These are phyloP conservation scores for Pichia sorboxylosa DNA, from an alignment of 1,139 yeast genomes.

Conservation along the genomic window DNA sequence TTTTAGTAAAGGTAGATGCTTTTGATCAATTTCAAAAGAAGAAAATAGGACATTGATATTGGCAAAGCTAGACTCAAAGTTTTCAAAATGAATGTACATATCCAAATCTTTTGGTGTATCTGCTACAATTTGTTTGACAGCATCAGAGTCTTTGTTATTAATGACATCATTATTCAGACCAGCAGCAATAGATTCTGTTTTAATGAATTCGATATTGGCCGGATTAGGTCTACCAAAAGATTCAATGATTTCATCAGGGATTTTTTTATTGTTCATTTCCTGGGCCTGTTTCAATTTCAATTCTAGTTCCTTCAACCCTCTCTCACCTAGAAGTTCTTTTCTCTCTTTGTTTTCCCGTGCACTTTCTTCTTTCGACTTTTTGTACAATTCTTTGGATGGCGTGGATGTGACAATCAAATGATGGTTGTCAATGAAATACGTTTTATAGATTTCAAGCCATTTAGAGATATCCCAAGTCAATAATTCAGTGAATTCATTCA, in stretches of 20 bases:
- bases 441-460: conserved; percentile 51
- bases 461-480: conserved; percentile 48
- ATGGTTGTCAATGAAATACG: conserved; percentile 50
- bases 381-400: conserved; percentile 62
- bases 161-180: conserved; percentile 27
- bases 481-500: conserved; percentile 51
- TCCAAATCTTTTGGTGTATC: conserved; percentile 47
- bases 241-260: conserved; percentile 57
- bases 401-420: conserved; percentile 63
- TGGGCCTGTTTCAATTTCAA: conserved; percentile 50
- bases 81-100: conserved; percentile 66
- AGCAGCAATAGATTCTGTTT: conserved; percentile 50
- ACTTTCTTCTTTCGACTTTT: conserved; percentile 38
- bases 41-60: conserved; percentile 59
- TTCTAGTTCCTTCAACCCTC: conserved; percentile 46
- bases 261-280: conserved; percentile 53
- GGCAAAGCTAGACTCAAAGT: conserved; percentile 68
- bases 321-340: conserved; percentile 41
- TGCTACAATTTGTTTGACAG: conserved; percentile 24
- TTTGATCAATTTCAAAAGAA: conserved; percentile 45
- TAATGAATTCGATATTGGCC: conserved; percentile 57
- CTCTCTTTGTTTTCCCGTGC: conserved; percentile 39
- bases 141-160: conserved; percentile 14
- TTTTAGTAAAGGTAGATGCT: conserved; percentile 54
- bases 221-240: conserved; percentile 67